Conservation (phyloP, 371 early-diverging fungal species). For the Rhizomucor miehei region DNA sequence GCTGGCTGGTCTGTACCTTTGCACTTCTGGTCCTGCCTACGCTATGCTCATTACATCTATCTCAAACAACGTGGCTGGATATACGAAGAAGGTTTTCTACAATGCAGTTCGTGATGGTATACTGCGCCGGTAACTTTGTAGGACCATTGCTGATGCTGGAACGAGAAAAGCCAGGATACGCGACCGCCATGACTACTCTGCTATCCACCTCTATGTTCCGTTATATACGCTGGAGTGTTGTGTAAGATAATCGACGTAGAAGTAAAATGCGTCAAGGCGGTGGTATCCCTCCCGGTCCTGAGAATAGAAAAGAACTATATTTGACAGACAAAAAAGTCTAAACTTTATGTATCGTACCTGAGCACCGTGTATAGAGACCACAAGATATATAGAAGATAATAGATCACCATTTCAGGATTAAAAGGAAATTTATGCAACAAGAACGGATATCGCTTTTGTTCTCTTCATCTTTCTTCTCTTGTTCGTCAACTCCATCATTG, state of each 20-base stretch:
- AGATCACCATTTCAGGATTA: no score
- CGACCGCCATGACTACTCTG: conserved; percentile 14
- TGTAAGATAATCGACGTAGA: conserved; percentile 7
- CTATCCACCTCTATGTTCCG: conserved; percentile 15
- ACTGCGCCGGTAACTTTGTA: conserved; percentile 18
- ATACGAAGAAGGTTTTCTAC: conserved; percentile 26
- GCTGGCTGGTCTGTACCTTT: conserved; percentile 24
- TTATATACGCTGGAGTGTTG: conserved; percentile 10
- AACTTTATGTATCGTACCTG: conserved; percentile 35
- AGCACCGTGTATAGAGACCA: neutral
- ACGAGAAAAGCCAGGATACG: conserved; percentile 12
- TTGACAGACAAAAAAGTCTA: conserved; percentile 36
- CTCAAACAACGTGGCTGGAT: conserved; percentile 19
- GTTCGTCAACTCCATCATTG: no score
- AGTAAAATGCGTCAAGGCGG: conserved; percentile 1
- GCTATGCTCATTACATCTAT: conserved; percentile 22
- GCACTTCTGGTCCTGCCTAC: conserved; percentile 16
- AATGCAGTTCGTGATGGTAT: conserved; percentile 27
- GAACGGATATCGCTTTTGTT: no score
- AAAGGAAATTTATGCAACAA: no score
- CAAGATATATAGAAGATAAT: no score
- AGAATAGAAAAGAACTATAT: conserved; percentile 16
- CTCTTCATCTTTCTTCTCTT: conserved; percentile 1
- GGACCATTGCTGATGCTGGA: conserved; percentile 22
- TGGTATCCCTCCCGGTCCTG: conserved; percentile 1